Conservation (phyloP, 2,329 filamentous ascomycete genomes). For the Colletotrichum sp. region DNA sequence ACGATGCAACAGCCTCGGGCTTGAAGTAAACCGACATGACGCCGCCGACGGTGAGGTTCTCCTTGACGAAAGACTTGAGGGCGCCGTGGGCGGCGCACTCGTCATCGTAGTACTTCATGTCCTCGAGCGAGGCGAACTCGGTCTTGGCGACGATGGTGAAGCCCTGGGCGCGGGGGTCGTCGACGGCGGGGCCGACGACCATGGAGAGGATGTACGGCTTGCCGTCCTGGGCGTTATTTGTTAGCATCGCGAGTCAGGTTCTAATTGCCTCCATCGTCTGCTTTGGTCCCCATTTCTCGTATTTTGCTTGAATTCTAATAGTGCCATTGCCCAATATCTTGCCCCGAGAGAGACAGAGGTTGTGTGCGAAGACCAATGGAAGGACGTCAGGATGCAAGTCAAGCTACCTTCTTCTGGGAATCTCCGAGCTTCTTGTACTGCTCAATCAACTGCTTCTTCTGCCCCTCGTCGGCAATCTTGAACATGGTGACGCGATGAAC, state of each 20-base stretch:
- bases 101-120: constrained; percentile 74
- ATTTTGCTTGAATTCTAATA: neutral
- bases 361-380: neutral
- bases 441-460: constrained; percentile 48
- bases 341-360: rapidly evolving
- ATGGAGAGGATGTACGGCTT: constrained; percentile 72
- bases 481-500: constrained; percentile 59
- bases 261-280: neutral
- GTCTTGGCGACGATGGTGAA: constrained; percentile 69
- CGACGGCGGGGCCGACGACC: constrained; percentile 56
- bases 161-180: constrained; percentile 66
- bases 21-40: constrained; percentile 47
- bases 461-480: constrained; percentile 51
- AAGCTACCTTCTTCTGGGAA: constrained; percentile 46
- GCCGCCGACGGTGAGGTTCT: constrained; percentile 36
- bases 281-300: rapidly evolving
- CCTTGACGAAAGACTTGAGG: constrained; percentile 41
- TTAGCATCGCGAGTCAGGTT: neutral
- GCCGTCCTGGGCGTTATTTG: constrained; percentile 59
- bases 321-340: neutral
- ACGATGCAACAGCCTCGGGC: constrained; percentile 29
- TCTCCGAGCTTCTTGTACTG: constrained; percentile 46
- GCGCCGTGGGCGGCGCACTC: constrained; percentile 47
- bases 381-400: neutral
- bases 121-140: constrained; percentile 67